Base-by-base conservation (phyloP, 2,329 filamentous ascomycete species). In the Penicillium brasilianum region DNA sequence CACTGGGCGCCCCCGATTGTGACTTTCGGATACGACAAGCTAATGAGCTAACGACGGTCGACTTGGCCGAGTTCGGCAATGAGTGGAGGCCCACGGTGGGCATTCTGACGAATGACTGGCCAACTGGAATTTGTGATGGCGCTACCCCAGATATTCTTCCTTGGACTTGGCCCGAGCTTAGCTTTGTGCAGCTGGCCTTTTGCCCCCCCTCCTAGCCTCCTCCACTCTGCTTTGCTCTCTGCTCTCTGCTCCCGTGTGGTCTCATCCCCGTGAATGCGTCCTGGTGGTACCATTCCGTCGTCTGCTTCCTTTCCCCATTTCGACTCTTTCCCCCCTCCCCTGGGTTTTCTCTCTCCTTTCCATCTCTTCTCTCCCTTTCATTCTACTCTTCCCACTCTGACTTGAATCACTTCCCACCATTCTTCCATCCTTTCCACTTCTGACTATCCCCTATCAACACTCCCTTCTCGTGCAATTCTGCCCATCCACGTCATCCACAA, bases 81-180 rank as follows among this genome's bases (percentile, higher is more conserved):
- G 25, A 18, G 44, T 48, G 44, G 44, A 46, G 9, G 11, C 22
- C 5, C 2, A 43, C 18, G 32, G 32, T 10, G 4, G 11, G 8
- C 32, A 5, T 13, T 9, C 2, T 13, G 8, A 34, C 32, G 8
- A 6, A 9, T 46, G 7, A 46, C 8, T 65, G 64, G 39, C 13
- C 30, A 14, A 39, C 54, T 49, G 25, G 13, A 54, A 18, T n/a
- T 18, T 9, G 43, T 11, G 22, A 57, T 62, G 52, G 60, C 57
- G 57, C 54, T 67, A 66, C 66, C 66, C 66, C 66, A 57, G 66
- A 68, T 54, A 59, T 60, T 64, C 25, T 34, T 34, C 32, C 25
- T 30, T n/a, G 44, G 43, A 25, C 22, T 48, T 65, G 67, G 60
- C 59, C 61, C 59, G 60, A 66, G 63, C 58, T 61, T 64, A 62